phyloP scores from a whole-genome alignment of 768 basidiomycete genomes.

The Russula emetica region DNA sequence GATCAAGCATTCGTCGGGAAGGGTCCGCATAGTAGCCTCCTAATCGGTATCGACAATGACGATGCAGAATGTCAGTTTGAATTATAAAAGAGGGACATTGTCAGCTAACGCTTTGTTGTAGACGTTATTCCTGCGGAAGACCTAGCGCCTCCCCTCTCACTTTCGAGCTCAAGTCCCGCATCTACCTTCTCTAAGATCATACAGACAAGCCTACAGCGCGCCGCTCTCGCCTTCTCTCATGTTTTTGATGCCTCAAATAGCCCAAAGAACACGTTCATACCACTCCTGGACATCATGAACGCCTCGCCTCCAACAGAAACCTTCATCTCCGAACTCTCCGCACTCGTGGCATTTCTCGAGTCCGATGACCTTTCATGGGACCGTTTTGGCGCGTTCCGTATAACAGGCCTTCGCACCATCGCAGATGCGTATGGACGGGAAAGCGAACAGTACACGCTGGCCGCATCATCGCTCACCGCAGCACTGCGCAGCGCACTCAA shows the following conservation, averaged over 20 bases:
- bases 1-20: constrained; percentile 51
- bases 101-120: constrained; percentile 31
- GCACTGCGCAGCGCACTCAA: constrained; percentile 44
- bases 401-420: constrained; percentile 49
- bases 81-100: background rate
- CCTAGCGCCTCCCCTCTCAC: constrained; percentile 47
- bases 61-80: constrained; percentile 50
- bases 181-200: constrained; percentile 50
- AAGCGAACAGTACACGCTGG: constrained; percentile 53
- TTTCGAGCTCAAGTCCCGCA: constrained; percentile 34
- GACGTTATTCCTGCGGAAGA: constrained; percentile 52
- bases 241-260: constrained; percentile 41
- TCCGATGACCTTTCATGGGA: constrained; percentile 40
- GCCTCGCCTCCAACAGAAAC: constrained; percentile 37
- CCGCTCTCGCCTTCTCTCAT: constrained; percentile 52
- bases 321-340: constrained; percentile 42
- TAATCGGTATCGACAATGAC: constrained; percentile 53
- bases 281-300: constrained; percentile 42
- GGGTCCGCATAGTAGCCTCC: constrained; percentile 46
- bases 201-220: constrained; percentile 55
- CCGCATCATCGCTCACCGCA: constrained; percentile 44
- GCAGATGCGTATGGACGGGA: constrained; percentile 44
- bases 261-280: constrained; percentile 33
- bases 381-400: constrained; percentile 59
- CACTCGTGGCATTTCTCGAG: constrained; percentile 52